phyloP scores from a whole-genome alignment of 2,329 filamentous ascomycete species.

The Penicillium sp. region DNA sequence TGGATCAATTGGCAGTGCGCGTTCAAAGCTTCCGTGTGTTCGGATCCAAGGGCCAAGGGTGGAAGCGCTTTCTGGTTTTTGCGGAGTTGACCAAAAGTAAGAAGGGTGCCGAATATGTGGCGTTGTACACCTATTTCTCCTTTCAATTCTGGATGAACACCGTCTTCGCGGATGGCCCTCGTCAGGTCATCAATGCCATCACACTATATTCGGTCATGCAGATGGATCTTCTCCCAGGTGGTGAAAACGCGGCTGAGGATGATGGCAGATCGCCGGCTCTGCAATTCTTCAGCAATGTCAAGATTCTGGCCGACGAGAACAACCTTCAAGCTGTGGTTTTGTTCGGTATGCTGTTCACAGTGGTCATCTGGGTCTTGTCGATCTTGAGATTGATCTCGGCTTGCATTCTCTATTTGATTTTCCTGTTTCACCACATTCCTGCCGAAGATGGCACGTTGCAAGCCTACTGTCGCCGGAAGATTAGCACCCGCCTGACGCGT shows the following conservation, averaged over 20 bases:
- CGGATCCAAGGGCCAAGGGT: constrained; percentile 65
- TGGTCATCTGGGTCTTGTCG: constrained; percentile 82
- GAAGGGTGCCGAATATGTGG: constrained; percentile 84
- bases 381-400: constrained; percentile 68
- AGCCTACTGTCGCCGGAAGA: constrained; percentile 84
- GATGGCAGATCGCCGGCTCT: constrained; percentile 59
- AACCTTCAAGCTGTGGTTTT: constrained; percentile 75
- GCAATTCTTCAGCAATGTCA: constrained; percentile 79
- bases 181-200: constrained; percentile 83
- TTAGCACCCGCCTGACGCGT: constrained; percentile 74
- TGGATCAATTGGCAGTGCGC: constrained; percentile 79
- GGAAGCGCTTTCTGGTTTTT: constrained; percentile 86
- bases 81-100: constrained; percentile 84
- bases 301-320: constrained; percentile 64
- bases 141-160: constrained; percentile 79
- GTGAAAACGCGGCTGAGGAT: constrained; percentile 44
- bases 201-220: constrained; percentile 81
- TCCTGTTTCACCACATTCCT: constrained; percentile 89
- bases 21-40: constrained; percentile 70
- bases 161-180: constrained; percentile 83
- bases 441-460: constrained; percentile 70
- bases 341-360: constrained; percentile 85
- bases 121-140: constrained; percentile 83
- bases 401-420: constrained; percentile 73
- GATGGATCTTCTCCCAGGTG: constrained; percentile 62